These are phyloP conservation scores for Onygenales sp. DNA, from an alignment of 2,329 filamentous ascomycete genomes.

Conservation along the genomic window DNA sequence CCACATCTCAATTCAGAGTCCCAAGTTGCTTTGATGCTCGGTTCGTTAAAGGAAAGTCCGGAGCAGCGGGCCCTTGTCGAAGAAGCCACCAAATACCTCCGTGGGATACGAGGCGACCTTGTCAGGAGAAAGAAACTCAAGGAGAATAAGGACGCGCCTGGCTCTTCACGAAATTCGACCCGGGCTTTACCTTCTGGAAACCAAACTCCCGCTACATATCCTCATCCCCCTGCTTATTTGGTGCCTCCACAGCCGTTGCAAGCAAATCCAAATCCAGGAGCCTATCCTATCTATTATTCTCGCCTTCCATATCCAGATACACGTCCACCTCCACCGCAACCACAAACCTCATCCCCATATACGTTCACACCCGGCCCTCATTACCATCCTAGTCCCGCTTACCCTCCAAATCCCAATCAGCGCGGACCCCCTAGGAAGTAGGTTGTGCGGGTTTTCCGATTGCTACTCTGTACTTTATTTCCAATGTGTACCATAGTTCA, in stretches of 20 bases:
- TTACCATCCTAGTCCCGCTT: no score
- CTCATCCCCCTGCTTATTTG: neutral
- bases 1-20: slow-evolving; percentile 54
- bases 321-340: neutral
- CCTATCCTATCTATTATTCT: neutral
- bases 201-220: neutral
- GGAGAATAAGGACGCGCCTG: neutral
- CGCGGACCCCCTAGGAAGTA: no score
- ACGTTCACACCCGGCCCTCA: no score
- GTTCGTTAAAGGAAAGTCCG: slow-evolving; percentile 49
- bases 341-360: neutral
- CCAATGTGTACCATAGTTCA: no score
- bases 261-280: neutral
- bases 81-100: slow-evolving; percentile 47
- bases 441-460: no score
- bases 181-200: neutral
- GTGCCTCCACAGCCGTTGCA: neutral
- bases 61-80: slow-evolving; percentile 47
- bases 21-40: slow-evolving; percentile 55
- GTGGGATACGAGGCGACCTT: slow-evolving; percentile 46
- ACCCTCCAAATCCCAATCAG: no score
- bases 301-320: neutral
- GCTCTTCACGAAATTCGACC: neutral
- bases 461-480: no score
- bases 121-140: slow-evolving; percentile 41